Evolutionary conservation across 768 basidiomycete species (phyloP), one percentile per base, ranked within the genome.

Genomic region (Auricularia sp.): DNA sequence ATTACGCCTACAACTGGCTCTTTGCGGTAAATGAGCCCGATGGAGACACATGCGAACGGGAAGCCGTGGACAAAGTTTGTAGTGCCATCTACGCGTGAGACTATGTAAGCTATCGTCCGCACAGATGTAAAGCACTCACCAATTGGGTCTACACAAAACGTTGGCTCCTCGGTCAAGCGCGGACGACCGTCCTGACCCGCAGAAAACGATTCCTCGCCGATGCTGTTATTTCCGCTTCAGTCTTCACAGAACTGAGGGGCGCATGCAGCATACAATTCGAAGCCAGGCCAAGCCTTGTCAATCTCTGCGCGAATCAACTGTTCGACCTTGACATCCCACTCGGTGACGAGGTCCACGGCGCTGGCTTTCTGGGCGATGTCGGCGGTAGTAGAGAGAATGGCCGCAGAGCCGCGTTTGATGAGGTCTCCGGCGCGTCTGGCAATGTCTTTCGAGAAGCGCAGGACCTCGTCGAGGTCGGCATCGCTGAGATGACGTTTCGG

Each of bases 101-200:
- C 42, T 54, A 18, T 18, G n/a, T n/a, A 18, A 54, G 29, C 10
- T 18, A 7, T 8, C 53, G 53, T 8, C n/a, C 29, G 53, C 11
- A 54, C 53, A 29, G 53, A 54, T 18, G n/a, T 54, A 12, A 8
- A 54, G 10, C 53, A 54, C 11, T 18, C 68, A 87, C 90, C 94
- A 64, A 97, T 96, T 36, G 95, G 95, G 73, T 98, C 95, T 54
- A 96, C 91, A 70, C 96, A 97, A 78, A 90, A 99, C 0, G 96
- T 98, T 3, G 94, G 93, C 36, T 86, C 86, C 69, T 97, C 90
- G 1, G 91, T 92, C 64, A 96, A 75, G 11, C 85, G 80, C 21
- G 81, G 80, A 36, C 83, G 80, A 64, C 80, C 73, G 71, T 68
- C n/a, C 14, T 11, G 12, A n/a, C 91, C 91, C 3, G 87, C 81